phyloP scores from a whole-genome alignment of 2,329 filamentous ascomycete species.

The Monosporascus sp. region DNA sequence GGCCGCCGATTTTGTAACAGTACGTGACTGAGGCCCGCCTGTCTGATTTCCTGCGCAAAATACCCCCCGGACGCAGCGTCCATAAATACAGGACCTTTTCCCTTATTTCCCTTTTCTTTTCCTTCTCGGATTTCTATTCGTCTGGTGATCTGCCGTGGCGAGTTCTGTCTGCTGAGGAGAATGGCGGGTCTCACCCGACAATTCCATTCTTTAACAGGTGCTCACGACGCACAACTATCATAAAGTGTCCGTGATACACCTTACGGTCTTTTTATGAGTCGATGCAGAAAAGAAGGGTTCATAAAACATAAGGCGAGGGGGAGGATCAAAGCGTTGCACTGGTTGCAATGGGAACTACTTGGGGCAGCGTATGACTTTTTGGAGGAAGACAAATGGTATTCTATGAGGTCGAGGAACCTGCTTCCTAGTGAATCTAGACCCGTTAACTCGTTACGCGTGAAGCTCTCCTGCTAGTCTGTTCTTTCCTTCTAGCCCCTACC shows the following conservation, averaged over 20 bases:
- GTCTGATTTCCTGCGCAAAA: conserved; percentile 1
- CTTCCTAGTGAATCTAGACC: no score
- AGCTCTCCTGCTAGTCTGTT: no score
- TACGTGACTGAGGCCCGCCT: background rate
- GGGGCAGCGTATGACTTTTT: no score
- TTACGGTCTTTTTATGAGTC: background rate
- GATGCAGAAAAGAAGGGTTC: background rate
- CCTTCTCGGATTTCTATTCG: background rate
- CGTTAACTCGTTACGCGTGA: no score
- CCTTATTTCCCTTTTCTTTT: background rate
- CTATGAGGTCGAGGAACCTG: no score
- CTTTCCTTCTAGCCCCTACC: no score
- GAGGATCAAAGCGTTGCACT: no score
- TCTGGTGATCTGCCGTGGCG: background rate
- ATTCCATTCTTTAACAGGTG: background rate
- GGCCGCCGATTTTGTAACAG: background rate
- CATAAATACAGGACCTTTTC: background rate
- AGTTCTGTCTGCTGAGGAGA: background rate
- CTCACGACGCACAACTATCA: background rate
- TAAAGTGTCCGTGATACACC: background rate
- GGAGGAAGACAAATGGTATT: no score
- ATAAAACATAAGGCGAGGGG: background rate
- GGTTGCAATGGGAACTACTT: background rate
- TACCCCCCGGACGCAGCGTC: background rate
- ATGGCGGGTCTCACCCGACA: background rate